phyloP scores from a whole-genome alignment of 164 flowering plant genomes.

The Tetracentron sinense region DNA sequence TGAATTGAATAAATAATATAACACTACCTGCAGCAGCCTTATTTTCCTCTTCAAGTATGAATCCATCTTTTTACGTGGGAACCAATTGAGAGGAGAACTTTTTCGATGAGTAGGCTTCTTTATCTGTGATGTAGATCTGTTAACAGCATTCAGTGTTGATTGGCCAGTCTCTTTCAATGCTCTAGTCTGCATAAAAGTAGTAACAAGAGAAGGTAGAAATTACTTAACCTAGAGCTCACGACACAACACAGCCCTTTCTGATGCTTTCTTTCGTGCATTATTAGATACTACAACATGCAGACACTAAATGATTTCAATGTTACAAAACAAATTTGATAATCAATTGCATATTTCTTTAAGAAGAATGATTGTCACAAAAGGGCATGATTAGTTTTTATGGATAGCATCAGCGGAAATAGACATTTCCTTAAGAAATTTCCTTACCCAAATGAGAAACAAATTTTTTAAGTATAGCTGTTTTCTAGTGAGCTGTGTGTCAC shows the following conservation, averaged over 20 bases:
- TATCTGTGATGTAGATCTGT: conserved; percentile 59
- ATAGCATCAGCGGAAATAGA: background rate
- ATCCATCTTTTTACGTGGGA: conserved; percentile 78
- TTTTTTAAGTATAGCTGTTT: no score
- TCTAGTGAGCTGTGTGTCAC: no score
- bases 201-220: background rate
- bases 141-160: conserved; percentile 47
- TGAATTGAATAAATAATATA: no score
- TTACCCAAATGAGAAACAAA: no score
- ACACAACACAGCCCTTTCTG: no score
- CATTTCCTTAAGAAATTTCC: no score
- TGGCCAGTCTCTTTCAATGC: conserved; percentile 39
- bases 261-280: background rate
- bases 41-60: conserved; percentile 85
- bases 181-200: conserved; percentile 42
- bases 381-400: background rate
- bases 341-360: no score
- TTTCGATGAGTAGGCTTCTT: conserved; percentile 70
- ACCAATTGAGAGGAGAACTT: conserved; percentile 82
- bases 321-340: no score
- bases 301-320: no score
- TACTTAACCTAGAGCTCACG: no score
- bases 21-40: conserved; percentile 67
- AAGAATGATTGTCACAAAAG: background rate
- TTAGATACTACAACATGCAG: no score